A percentile compares a stretch with the other conserved stretches of the same genome.
Conservation (phyloP, 306 rosid genomes). For the Pterocarpus macrocarpus region DNA sequence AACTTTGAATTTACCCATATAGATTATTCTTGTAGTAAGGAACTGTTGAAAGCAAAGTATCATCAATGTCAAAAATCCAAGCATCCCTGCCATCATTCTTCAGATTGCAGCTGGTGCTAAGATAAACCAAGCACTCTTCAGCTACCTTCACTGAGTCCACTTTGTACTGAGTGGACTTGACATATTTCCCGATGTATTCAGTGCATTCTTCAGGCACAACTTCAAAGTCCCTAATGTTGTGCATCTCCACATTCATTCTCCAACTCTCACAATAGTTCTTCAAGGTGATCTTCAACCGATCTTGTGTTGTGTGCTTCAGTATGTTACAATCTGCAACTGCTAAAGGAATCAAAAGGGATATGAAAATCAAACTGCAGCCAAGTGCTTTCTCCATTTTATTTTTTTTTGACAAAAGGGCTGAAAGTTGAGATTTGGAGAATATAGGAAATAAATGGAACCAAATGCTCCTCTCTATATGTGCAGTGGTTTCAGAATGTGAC, state of each 20-base stretch:
- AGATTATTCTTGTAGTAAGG: slow-evolving; percentile 44
- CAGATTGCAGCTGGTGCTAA: slow-evolving; percentile 46
- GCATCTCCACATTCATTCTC: slow-evolving; percentile 61
- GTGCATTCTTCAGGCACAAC: slow-evolving; percentile 49
- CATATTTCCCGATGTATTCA: slow-evolving; percentile 41
- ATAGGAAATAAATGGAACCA: slow-evolving; percentile 18
- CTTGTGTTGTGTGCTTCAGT: slow-evolving; percentile 25
- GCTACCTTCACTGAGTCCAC: slow-evolving; percentile 45
- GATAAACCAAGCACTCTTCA: slow-evolving; percentile 44
- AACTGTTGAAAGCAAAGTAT: slow-evolving; percentile 39
- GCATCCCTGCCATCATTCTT: slow-evolving; percentile 50
- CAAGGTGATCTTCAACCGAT: slow-evolving; percentile 51
- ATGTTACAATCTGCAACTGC: slow-evolving; percentile 55
- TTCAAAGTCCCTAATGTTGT: slow-evolving; percentile 44
- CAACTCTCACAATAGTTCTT: slow-evolving; percentile 71
- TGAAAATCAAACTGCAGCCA: slow-evolving; percentile 17
- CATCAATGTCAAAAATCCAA: slow-evolving; percentile 50
- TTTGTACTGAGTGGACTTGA: slow-evolving; percentile 39
- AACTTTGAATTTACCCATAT: slow-evolving; percentile 28
- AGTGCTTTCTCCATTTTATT: slow-evolving; percentile 51
- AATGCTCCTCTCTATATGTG: slow-evolving; percentile 8
- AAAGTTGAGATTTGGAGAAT: slow-evolving; percentile 14
- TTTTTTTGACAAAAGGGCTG: neutral
- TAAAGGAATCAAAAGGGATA: slow-evolving; percentile 38
- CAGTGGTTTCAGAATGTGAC: slow-evolving; percentile 34